Conservation (phyloP, 306 rosid species). For the Gillenia trifoliata region DNA sequence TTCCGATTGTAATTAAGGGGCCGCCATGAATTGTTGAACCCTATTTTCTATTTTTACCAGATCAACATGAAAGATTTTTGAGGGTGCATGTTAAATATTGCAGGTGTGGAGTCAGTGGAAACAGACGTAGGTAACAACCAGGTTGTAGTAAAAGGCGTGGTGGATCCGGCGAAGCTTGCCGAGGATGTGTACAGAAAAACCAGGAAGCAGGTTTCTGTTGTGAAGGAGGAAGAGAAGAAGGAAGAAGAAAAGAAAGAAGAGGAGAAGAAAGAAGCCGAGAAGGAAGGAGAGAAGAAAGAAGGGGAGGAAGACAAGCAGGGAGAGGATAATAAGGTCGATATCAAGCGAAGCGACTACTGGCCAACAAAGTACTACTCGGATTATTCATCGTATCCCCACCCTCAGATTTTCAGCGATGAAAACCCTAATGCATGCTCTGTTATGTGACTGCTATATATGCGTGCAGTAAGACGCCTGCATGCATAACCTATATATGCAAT, state of each 20-base stretch:
- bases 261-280: constrained; percentile 31
- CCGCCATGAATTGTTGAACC: not conserved
- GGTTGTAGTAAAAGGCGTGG: constrained; percentile 69
- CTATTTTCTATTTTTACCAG: not conserved
- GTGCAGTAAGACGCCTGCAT: not conserved
- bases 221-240: constrained; percentile 57
- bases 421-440: constrained; percentile 86
- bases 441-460: constrained; percentile 40
- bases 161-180: constrained; percentile 60
- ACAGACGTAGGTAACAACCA: constrained; percentile 55
- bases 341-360: constrained; percentile 56
- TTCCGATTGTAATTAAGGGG: not conserved
- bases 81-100: constrained; percentile 4
- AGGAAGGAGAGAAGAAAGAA: constrained; percentile 31
- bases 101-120: constrained; percentile 95
- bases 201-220: constrained; percentile 60
- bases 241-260: constrained; percentile 50
- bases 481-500: constrained; percentile 5
- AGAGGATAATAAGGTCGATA: constrained; percentile 41
- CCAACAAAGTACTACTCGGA: constrained; percentile 51
- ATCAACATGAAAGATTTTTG: not conserved
- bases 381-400: constrained; percentile 32
- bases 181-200: constrained; percentile 66
- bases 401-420: constrained; percentile 84
- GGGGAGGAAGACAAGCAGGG: constrained; percentile 43